Evolutionary conservation across 2,329 filamentous ascomycete genomes (phyloP).

Genomic region (Stagonosporopsis vannaccii): DNA sequence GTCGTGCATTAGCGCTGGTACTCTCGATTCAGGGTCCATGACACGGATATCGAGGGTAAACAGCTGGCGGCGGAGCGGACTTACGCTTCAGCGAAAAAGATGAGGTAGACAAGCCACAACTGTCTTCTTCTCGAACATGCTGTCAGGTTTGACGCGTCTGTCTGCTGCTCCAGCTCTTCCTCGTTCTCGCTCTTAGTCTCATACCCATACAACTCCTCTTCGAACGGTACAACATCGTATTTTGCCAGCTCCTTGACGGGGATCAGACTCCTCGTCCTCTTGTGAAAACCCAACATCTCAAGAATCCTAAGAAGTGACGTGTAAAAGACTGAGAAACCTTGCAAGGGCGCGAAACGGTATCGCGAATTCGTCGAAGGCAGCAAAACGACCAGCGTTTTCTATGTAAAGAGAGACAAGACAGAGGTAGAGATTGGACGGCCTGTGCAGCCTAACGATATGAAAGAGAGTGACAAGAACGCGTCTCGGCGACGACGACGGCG

Average conservation of each 20-base stretch:
- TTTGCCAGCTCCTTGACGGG: slow-evolving; percentile 53
- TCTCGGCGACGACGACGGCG: slow-evolving; percentile 25
- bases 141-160: slow-evolving; percentile 24
- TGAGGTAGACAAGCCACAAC: slow-evolving; percentile 54
- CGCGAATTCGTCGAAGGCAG: slow-evolving; percentile 12
- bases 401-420: slow-evolving; percentile 13
- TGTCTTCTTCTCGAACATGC: slow-evolving; percentile 38
- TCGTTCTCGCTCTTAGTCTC: slow-evolving; percentile 36
- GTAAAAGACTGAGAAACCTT: slow-evolving; percentile 2
- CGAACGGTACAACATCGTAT: slow-evolving; percentile 49
- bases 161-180: slow-evolving; percentile 40
- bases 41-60: not conserved
- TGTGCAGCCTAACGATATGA: slow-evolving; percentile 31
- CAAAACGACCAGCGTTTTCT: slow-evolving; percentile 16
- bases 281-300: slow-evolving; percentile 54
- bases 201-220: slow-evolving; percentile 33
- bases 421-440: slow-evolving; percentile 39
- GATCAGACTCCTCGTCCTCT: slow-evolving; percentile 52
- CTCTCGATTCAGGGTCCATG: slow-evolving; percentile 15
- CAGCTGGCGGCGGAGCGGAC: slow-evolving; percentile 18
- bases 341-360: slow-evolving; percentile 15
- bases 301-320: slow-evolving; percentile 3
- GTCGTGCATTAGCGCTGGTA: slow-evolving; percentile 20
- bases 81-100: slow-evolving; percentile 58
- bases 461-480: slow-evolving; percentile 46